Evolutionary conservation across 2,329 filamentous ascomycete species (phyloP).

Genomic region (Meredithiella fracta): DNA sequence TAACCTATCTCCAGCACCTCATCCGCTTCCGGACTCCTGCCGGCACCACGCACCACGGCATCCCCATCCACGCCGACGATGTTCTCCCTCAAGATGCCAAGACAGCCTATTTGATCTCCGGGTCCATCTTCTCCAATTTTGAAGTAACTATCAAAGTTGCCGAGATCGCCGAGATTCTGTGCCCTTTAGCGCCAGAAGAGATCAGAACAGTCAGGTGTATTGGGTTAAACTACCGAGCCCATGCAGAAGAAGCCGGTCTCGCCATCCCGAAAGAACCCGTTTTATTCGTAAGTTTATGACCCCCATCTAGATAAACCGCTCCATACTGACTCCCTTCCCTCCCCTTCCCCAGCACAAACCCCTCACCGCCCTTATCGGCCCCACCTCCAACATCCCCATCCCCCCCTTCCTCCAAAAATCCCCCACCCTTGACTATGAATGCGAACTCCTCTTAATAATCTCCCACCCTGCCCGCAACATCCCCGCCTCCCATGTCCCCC

Average conservation of each 20-base stretch:
- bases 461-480: slow-evolving; percentile 51
- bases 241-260: slow-evolving; percentile 49
- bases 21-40: slow-evolving; percentile 58
- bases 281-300: slow-evolving; percentile 39
- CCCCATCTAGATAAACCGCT: neutral
- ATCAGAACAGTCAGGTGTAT: slow-evolving; percentile 52
- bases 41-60: slow-evolving; percentile 54
- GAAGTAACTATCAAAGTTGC: slow-evolving; percentile 45
- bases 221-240: slow-evolving; percentile 55
- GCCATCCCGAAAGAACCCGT: slow-evolving; percentile 55
- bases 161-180: slow-evolving; percentile 39
- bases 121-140: slow-evolving; percentile 49
- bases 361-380: slow-evolving; percentile 46
- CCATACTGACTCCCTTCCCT: too few species aligned
- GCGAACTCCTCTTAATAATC: slow-evolving; percentile 59
- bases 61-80: slow-evolving; percentile 50
- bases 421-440: slow-evolving; percentile 61
- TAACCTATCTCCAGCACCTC: slow-evolving; percentile 36
- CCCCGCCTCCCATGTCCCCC: slow-evolving; percentile 45
- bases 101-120: slow-evolving; percentile 42
- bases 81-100: slow-evolving; percentile 41
- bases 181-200: slow-evolving; percentile 45
- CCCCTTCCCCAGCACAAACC: slow-evolving; percentile 41
- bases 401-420: slow-evolving; percentile 47
- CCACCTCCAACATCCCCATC: slow-evolving; percentile 49